phyloP scores from a whole-genome alignment of 1,139 yeast species.

The Suhomyces wounanorum region DNA sequence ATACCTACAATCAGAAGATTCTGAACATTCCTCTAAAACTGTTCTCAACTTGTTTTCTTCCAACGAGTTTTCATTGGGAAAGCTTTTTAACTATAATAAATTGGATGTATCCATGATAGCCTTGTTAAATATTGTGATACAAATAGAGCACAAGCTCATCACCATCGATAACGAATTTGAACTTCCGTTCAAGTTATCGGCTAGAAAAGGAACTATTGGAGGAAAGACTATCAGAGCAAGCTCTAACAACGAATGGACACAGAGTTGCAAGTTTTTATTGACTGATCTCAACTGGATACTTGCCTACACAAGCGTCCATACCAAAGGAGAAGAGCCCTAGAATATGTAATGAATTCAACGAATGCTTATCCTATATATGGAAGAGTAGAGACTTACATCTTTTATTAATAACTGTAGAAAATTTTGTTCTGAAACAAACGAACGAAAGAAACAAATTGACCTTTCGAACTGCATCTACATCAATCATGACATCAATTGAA shows the following conservation, averaged over 20 bases:
- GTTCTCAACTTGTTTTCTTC: slow-evolving; percentile 56
- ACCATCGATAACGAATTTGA: slow-evolving; percentile 58
- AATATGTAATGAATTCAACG: not conserved
- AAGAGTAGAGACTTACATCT: too few species aligned
- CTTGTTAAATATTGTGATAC: slow-evolving; percentile 60
- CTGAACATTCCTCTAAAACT: slow-evolving; percentile 19
- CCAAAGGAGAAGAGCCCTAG: slow-evolving; percentile 10
- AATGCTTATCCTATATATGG: not conserved
- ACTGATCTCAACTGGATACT: slow-evolving; percentile 66
- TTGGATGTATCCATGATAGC: slow-evolving; percentile 80
- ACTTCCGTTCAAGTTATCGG: slow-evolving; percentile 60
- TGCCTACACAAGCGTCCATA: slow-evolving; percentile 43
- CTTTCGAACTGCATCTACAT: too few species aligned
- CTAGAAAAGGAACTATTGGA: slow-evolving; percentile 65
- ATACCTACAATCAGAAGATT: slow-evolving; percentile 18
- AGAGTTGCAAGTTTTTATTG: slow-evolving; percentile 78
- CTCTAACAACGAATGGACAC: slow-evolving; percentile 84
- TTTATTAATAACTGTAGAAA: too few species aligned
- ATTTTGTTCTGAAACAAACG: too few species aligned
- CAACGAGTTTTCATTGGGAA: slow-evolving; percentile 69
- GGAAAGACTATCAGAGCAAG: slow-evolving; percentile 74
- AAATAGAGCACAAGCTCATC: slow-evolving; percentile 54
- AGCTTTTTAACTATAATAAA: slow-evolving; percentile 67
- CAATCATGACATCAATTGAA: too few species aligned
- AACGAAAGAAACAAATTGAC: too few species aligned